phyloP scores from a whole-genome alignment of 2,329 filamentous ascomycete genomes.

The Trichophyton schoenleinii region DNA sequence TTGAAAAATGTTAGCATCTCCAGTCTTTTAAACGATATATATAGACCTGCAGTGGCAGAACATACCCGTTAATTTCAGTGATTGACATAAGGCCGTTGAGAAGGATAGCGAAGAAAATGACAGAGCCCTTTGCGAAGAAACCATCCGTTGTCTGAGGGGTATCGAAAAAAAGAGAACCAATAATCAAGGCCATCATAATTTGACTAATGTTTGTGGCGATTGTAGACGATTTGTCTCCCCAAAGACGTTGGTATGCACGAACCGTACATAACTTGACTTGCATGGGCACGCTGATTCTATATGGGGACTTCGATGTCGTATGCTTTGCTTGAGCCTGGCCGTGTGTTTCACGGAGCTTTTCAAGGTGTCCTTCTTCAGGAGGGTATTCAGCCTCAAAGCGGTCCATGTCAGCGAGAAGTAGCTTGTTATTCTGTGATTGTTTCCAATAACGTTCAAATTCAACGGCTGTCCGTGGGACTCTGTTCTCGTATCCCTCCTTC shows the following conservation, averaged over 20 bases:
- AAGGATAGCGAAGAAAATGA: constrained; percentile 76
- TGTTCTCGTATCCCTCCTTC: constrained; percentile 46
- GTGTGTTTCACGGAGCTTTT: constrained; percentile 23
- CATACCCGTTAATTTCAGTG: constrained; percentile 52
- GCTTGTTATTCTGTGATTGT: constrained; percentile 22
- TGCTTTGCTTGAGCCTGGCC: constrained; percentile 27
- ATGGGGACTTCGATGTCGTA: constrained; percentile 42
- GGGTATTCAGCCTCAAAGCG: constrained; percentile 23
- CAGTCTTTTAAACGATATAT: neutral
- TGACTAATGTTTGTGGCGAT: constrained; percentile 56
- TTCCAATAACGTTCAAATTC: constrained; percentile 49
- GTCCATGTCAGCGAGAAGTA: constrained; percentile 25
- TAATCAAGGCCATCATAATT: constrained; percentile 60
- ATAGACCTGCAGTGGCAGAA: neutral
- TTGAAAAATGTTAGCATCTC: neutral
- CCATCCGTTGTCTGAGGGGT: constrained; percentile 52
- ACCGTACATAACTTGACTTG: constrained; percentile 71
- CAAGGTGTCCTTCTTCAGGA: constrained; percentile 20
- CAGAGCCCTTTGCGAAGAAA: constrained; percentile 65
- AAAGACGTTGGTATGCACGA: constrained; percentile 64
- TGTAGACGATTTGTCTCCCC: constrained; percentile 63
- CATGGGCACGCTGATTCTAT: constrained; percentile 62
- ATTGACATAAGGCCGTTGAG: constrained; percentile 50
- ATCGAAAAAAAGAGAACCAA: constrained; percentile 47
- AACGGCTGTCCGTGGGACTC: constrained; percentile 52